Evolutionary conservation across 1,139 yeast species (phyloP).

Genomic region (Williopsis jadinii): DNA sequence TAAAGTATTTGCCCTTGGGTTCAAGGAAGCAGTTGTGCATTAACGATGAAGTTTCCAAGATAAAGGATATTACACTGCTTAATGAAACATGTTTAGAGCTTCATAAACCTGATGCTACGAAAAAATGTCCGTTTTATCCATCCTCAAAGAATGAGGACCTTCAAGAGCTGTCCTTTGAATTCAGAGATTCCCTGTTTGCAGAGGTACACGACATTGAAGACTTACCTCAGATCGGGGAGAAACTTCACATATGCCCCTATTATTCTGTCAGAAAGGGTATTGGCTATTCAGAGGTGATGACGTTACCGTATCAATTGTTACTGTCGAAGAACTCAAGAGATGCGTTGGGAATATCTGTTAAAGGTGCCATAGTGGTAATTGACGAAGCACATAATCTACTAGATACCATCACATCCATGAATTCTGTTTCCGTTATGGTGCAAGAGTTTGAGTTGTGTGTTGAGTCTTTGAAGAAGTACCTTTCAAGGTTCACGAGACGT

Average conservation of each 20-base stretch:
- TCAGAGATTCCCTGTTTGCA: conserved; percentile 55
- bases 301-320: conserved; percentile 81
- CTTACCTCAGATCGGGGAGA: conserved; percentile 51
- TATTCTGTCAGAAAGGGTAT: conserved; percentile 61
- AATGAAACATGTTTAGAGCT: conserved; percentile 82
- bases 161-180: conserved; percentile 31
- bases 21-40: conserved; percentile 86
- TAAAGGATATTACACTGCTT: conserved; percentile 45
- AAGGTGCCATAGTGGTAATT: conserved; percentile 63
- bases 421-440: conserved; percentile 53
- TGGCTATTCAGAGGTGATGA: conserved; percentile 54
- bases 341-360: conserved; percentile 50
- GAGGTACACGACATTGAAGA: conserved; percentile 81
- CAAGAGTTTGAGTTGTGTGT: conserved; percentile 36
- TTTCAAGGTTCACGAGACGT: conserved; percentile 50
- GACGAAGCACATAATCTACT: conserved; percentile 92
- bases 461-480: conserved; percentile 45
- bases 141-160: conserved; percentile 9
- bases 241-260: conserved; percentile 68
- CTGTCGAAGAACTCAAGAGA: conserved; percentile 59
- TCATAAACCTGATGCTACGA: conserved; percentile 35
- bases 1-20: conserved; percentile 63
- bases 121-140: conserved; percentile 18
- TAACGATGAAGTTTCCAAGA: conserved; percentile 49
- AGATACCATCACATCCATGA: conserved; percentile 66